phyloP scores from a whole-genome alignment of 139 green algal species.

The Chlamydomonas urium region DNA sequence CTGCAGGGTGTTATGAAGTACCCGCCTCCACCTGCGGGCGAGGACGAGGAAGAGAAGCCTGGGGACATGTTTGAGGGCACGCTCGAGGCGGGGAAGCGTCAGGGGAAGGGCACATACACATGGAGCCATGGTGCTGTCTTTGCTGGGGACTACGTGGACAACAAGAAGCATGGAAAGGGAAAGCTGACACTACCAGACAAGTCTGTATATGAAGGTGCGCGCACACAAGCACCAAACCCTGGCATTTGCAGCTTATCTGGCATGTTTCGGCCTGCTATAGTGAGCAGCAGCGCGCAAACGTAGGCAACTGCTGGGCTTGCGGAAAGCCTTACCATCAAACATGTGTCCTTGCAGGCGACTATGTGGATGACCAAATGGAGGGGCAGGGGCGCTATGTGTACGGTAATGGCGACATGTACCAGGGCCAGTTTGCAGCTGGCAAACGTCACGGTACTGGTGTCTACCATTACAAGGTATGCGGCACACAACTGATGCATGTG shows the following conservation, averaged over 20 bases:
- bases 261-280: too few species aligned
- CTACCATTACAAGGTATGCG: slow-evolving; percentile 44
- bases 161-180: slow-evolving; percentile 48
- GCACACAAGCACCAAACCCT: not conserved
- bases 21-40: slow-evolving; percentile 24
- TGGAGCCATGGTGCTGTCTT: slow-evolving; percentile 49
- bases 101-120: slow-evolving; percentile 52
- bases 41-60: slow-evolving; percentile 54
- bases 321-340: too few species aligned
- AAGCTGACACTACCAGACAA: slow-evolving; percentile 50
- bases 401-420: slow-evolving; percentile 54
- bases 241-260: too few species aligned
- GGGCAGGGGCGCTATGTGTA: slow-evolving; percentile 47
- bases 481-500: not conserved
- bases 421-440: slow-evolving; percentile 41
- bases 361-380: slow-evolving; percentile 48
- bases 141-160: slow-evolving; percentile 43
- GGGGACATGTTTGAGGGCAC: slow-evolving; percentile 49
- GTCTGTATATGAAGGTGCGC: slow-evolving; percentile 49
- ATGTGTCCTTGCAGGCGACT: too few species aligned
- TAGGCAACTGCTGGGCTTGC: too few species aligned
- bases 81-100: slow-evolving; percentile 41
- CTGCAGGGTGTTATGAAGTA: slow-evolving; percentile 44
- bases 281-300: too few species aligned
- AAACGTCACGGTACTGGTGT: slow-evolving; percentile 34